These are phyloP conservation scores for Acidiella bohemica DNA, from an alignment of 495 filamentous ascomycete species.

Conservation along the genomic window DNA sequence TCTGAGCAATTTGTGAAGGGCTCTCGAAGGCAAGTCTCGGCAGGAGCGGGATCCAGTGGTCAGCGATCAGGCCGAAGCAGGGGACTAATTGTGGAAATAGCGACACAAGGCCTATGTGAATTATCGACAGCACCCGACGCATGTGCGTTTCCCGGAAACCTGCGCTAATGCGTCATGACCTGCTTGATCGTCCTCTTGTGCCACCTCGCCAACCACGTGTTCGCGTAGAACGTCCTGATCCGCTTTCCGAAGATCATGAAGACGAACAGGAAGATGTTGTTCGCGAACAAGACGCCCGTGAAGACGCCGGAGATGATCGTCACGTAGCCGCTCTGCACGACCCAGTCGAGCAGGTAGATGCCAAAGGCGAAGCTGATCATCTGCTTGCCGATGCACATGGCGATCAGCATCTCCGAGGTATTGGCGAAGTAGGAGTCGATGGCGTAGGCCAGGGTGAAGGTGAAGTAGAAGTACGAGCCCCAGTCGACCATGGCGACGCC, in stretches of 20 bases:
- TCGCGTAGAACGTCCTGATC: constrained; percentile 37
- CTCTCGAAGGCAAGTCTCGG: too few species aligned
- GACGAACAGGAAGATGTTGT: constrained; percentile 41
- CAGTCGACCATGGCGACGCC: constrained; percentile 19
- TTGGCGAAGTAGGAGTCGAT: constrained; percentile 25
- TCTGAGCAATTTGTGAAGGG: too few species aligned
- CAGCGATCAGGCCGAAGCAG: too few species aligned
- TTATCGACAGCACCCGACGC: too few species aligned
- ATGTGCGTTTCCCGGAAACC: too few species aligned
- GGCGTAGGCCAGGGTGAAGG: constrained; percentile 20
- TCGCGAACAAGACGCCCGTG: constrained; percentile 38
- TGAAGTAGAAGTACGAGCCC: constrained; percentile 20
- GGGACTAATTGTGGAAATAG: too few species aligned
- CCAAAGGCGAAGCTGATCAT: constrained; percentile 50
- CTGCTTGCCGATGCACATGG: constrained; percentile 56
- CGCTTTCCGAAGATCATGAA: constrained; percentile 47
- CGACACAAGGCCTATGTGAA: too few species aligned
- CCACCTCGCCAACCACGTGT: constrained; percentile 40
- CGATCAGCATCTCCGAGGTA: constrained; percentile 49
- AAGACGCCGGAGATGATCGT: constrained; percentile 48
- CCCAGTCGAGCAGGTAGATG: constrained; percentile 45
- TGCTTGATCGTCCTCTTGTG: constrained; percentile 28
- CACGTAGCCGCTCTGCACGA: constrained; percentile 41
- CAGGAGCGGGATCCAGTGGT: too few species aligned
- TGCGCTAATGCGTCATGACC: constrained; percentile 6